Evolutionary conservation across 345 rosid genomes (phyloP).

Genomic region (Mercurialis annua): DNA sequence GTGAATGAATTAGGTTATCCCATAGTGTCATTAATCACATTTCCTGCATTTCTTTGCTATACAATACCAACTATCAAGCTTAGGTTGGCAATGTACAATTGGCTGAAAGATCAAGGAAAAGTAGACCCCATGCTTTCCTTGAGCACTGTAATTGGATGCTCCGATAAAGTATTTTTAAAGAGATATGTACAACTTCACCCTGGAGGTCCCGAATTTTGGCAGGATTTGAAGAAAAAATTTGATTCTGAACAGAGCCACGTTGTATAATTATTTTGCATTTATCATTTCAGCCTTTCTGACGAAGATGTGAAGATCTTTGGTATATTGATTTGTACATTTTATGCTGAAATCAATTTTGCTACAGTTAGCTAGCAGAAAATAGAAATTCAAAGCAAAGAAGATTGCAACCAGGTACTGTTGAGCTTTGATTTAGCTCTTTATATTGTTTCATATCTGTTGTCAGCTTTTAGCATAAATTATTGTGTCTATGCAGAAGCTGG

Average conservation of each 20-base stretch:
- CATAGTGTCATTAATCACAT: constrained; percentile 37
- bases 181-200: constrained; percentile 52
- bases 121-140: constrained; percentile 34
- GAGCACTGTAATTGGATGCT: constrained; percentile 43
- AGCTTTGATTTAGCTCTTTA: neutral
- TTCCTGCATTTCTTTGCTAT: constrained; percentile 55
- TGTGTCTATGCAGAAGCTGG: neutral
- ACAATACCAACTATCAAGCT: constrained; percentile 45
- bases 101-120: constrained; percentile 57
- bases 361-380: neutral
- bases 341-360: constrained; percentile 2
- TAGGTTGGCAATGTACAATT: constrained; percentile 56
- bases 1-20: constrained; percentile 55
- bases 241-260: constrained; percentile 6
- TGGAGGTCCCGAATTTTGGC: constrained; percentile 58
- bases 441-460: neutral
- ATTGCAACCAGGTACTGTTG: neutral
- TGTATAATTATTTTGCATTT: neutral
- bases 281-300: neutral
- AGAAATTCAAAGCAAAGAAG: neutral
- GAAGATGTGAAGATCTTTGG: neutral
- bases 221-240: constrained; percentile 46
- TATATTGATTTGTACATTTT: neutral
- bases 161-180: constrained; percentile 38
- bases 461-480: neutral